These are phyloP conservation scores for Eucalyptus urophylla DNA, from an alignment of 345 rosid species.

Conservation along the genomic window DNA sequence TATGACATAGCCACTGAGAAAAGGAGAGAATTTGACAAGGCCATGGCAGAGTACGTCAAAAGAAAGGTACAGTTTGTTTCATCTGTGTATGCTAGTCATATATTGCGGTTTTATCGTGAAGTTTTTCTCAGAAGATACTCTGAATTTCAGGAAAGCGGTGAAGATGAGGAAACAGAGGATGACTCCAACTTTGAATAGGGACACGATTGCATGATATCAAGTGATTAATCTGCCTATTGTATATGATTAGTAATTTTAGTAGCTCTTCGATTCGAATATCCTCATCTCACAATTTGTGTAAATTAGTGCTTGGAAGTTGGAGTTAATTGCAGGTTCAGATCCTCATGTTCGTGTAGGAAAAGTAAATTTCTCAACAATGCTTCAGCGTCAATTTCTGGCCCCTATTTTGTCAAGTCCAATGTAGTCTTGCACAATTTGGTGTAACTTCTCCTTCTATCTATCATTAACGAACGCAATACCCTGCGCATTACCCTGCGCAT, in stretches of 20 bases:
- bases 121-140: neutral
- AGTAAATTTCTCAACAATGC: neutral
- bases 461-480: neutral
- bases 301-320: neutral
- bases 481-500: neutral
- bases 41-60: constrained; percentile 57
- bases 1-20: constrained; percentile 86
- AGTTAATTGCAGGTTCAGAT: neutral
- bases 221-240: neutral
- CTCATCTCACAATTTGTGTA: neutral
- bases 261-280: neutral
- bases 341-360: neutral
- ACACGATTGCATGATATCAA: neutral
- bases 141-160: constrained; percentile 59
- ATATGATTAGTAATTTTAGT: neutral
- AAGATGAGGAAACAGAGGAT: constrained; percentile 41
- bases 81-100: neutral
- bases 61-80: constrained; percentile 32
- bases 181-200: constrained; percentile 51
- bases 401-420: neutral
- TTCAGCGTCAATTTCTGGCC: neutral
- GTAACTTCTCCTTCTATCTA: neutral
- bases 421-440: neutral
- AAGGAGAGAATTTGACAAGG: constrained; percentile 77
- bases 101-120: neutral